Percentiles rank a stretch among this genome's conserved stretches.
Conservation (phyloP, 2,329 filamentous ascomycete species). For the Curvularia hawaiiensis region DNA sequence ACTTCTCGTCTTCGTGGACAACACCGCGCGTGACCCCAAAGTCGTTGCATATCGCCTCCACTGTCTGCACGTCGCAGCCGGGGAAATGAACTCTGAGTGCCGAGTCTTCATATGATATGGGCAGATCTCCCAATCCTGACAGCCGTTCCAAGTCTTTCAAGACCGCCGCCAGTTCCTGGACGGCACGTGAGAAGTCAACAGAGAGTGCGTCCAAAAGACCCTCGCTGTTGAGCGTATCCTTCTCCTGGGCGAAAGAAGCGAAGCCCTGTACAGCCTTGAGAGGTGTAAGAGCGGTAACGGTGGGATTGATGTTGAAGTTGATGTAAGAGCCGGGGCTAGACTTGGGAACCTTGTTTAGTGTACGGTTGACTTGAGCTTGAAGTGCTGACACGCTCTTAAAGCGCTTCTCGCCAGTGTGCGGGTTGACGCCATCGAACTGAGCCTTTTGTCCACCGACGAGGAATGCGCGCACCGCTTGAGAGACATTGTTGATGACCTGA, state of each 20-base stretch:
- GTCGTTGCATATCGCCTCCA: slow-evolving; percentile 84
- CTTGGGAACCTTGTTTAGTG: slow-evolving; percentile 65
- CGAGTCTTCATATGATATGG: slow-evolving; percentile 72
- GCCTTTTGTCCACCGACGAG: slow-evolving; percentile 89
- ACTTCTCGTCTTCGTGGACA: slow-evolving; percentile 78
- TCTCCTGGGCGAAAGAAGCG: slow-evolving; percentile 45
- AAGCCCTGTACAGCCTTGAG: slow-evolving; percentile 65
- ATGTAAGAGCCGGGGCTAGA: slow-evolving; percentile 76
- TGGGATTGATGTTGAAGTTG: slow-evolving; percentile 87
- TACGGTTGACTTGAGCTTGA: slow-evolving; percentile 73
- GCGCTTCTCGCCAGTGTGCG: slow-evolving; percentile 71
- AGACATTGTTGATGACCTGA: slow-evolving; percentile 95
- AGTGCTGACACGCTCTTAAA: slow-evolving; percentile 78
- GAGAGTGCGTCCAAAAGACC: slow-evolving; percentile 85
- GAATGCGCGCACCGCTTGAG: slow-evolving; percentile 88
- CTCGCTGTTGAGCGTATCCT: slow-evolving; percentile 74
- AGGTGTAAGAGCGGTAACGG: slow-evolving; percentile 83
- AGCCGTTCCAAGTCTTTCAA: slow-evolving; percentile 82
- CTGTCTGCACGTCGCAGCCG: slow-evolving; percentile 81
- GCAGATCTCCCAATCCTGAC: slow-evolving; percentile 79
- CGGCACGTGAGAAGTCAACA: slow-evolving; percentile 82
- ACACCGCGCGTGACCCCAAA: slow-evolving; percentile 81
- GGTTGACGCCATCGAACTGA: slow-evolving; percentile 78
- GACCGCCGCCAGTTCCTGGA: slow-evolving; percentile 81
- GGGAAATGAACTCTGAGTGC: slow-evolving; percentile 84